Conservation (phyloP, 1,139 yeast genomes). For the Candida labiduridarum region DNA sequence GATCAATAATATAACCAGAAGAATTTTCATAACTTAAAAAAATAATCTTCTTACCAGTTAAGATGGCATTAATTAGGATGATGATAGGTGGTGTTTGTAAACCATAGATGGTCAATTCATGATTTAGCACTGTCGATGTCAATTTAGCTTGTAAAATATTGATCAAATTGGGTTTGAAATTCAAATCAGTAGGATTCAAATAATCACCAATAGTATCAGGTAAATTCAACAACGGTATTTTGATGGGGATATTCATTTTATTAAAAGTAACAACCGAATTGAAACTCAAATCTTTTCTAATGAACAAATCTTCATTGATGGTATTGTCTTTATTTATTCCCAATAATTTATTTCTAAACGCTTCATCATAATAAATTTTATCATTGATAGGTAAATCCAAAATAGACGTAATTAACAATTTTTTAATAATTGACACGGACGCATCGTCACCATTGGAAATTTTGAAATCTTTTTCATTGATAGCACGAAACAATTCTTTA, state of each 20-base stretch:
- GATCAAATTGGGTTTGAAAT: constrained; percentile 45
- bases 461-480: constrained; percentile 37
- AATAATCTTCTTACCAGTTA: constrained; percentile 59
- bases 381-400: constrained; percentile 51
- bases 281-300: constrained; percentile 48
- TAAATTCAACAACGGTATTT: constrained; percentile 42
- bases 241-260: constrained; percentile 47
- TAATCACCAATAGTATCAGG: constrained; percentile 51
- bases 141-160: constrained; percentile 39
- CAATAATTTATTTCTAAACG: constrained; percentile 38
- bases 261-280: constrained; percentile 41
- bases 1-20: constrained; percentile 58
- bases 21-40: constrained; percentile 58
- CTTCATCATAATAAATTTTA: constrained; percentile 44
- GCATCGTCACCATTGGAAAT: constrained; percentile 22
- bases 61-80: constrained; percentile 55
- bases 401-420: constrained; percentile 46
- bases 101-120: constrained; percentile 55
- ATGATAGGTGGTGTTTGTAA: constrained; percentile 61
- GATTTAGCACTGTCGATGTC: constrained; percentile 30
- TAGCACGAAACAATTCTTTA: constrained; percentile 32
- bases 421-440: constrained; percentile 35
- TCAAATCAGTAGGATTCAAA: constrained; percentile 48
- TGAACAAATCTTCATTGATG: constrained; percentile 35
- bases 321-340: constrained; percentile 28